phyloP scores from a whole-genome alignment of 2,329 filamentous ascomycete genomes.

The Aotearoamyces nothofagi region DNA sequence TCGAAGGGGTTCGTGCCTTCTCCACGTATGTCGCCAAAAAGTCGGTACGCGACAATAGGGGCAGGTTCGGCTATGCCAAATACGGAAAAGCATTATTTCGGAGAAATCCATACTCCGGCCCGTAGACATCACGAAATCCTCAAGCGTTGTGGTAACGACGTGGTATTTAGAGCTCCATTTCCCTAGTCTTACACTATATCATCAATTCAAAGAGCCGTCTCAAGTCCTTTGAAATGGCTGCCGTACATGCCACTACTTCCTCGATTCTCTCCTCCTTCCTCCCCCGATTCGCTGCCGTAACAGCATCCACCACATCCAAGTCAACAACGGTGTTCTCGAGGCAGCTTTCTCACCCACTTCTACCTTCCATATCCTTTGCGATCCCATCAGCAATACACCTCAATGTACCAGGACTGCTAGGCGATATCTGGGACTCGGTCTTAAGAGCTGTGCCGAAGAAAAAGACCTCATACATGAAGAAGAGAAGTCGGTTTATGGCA shows the following conservation, averaged over 20 bases:
- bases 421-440: conserved; percentile 83
- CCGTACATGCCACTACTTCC: conserved; percentile 23
- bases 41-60: too few species aligned
- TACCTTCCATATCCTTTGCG: conserved; percentile 39
- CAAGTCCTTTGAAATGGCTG: conserved; percentile 27
- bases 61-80: too few species aligned
- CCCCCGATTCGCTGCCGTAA: conserved; percentile 32
- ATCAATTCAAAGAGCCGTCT: neutral
- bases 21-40: too few species aligned
- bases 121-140: too few species aligned
- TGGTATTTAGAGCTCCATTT: too few species aligned
- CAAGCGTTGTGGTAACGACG: too few species aligned
- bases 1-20: too few species aligned
- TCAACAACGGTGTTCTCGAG: conserved; percentile 29
- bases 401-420: conserved; percentile 53
- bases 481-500: conserved; percentile 82
- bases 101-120: too few species aligned
- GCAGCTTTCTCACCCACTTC: conserved; percentile 29
- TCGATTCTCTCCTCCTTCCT: conserved; percentile 34
- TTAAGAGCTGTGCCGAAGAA: conserved; percentile 93
- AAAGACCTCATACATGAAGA: conserved; percentile 95
- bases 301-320: conserved; percentile 25
- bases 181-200: conserved; percentile 1
- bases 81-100: too few species aligned
- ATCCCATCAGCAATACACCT: conserved; percentile 43